Evolutionary conservation across 2,329 filamentous ascomycete species (phyloP).

Genomic region (Phyllosticta capitalensis): DNA sequence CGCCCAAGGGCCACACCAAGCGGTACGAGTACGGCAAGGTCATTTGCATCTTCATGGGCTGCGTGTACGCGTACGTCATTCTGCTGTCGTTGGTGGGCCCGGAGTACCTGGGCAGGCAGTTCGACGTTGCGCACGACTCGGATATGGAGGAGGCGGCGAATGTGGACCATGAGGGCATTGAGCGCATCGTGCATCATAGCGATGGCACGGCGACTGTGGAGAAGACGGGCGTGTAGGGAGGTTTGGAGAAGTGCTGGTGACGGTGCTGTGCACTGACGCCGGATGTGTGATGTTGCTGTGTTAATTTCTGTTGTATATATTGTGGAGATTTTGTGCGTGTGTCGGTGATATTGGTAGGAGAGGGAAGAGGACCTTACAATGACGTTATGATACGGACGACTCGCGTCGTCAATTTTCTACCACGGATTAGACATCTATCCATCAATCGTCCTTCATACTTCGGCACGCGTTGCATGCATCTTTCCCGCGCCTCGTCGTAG

Average conservation of each 20-base stretch:
- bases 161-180: constrained; percentile 8
- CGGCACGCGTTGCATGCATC: too few species aligned
- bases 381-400: too few species aligned
- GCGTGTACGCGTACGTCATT: constrained; percentile 59
- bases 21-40: constrained; percentile 61
- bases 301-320: background rate
- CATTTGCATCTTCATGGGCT: constrained; percentile 86
- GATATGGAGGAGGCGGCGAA: constrained; percentile 24
- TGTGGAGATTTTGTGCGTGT: too few species aligned
- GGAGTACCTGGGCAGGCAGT: constrained; percentile 32
- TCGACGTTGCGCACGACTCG: constrained; percentile 24
- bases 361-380: too few species aligned
- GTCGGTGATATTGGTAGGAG: too few species aligned
- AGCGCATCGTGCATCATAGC: constrained; percentile 5
- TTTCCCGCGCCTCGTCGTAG: too few species aligned
- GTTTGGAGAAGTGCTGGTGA: background rate
- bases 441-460: too few species aligned
- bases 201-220: background rate
- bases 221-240: background rate
- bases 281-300: background rate
- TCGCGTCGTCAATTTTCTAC: too few species aligned
- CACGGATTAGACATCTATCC: too few species aligned
- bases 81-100: constrained; percentile 54
- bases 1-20: constrained; percentile 33
- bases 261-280: background rate